Evolutionary conservation across 2,329 filamentous ascomycete genomes (phyloP).

Genomic region (Monilinia aucupariae): DNA sequence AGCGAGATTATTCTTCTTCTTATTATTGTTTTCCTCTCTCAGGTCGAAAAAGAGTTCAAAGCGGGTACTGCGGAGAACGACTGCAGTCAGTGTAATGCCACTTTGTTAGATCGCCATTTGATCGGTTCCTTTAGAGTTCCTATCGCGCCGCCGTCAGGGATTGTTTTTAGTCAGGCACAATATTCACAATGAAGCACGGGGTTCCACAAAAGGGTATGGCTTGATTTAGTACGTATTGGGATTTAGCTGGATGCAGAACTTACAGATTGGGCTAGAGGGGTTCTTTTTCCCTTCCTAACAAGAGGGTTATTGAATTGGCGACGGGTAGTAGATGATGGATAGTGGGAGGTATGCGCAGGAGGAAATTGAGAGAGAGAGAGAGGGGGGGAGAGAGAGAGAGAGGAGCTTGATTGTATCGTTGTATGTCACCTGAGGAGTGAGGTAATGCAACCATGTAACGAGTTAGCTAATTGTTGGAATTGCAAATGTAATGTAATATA

Average conservation of each 20-base stretch:
- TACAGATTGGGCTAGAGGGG: background rate
- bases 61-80: constrained; percentile 12
- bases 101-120: constrained; percentile 14
- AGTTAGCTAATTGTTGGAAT: background rate
- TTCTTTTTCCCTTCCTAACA: background rate
- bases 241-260: background rate
- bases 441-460: background rate
- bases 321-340: background rate
- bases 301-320: background rate
- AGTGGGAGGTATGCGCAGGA: background rate
- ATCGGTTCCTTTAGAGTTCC: constrained; percentile 10
- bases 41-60: background rate
- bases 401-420: background rate
- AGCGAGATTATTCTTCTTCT: too few relatives aligned
- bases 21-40: background rate
- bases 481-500: background rate
- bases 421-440: background rate
- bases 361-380: too few relatives aligned
- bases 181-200: constrained; percentile 2
- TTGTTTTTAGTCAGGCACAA: constrained; percentile 16
- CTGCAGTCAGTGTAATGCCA: background rate
- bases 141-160: background rate
- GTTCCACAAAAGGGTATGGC: constrained; percentile 13
- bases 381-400: too few relatives aligned
- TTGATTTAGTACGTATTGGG: constrained; percentile 2